These are phyloP conservation scores for Immersiella caudata DNA, from an alignment of 495 filamentous ascomycete species.

Conservation along the genomic window DNA sequence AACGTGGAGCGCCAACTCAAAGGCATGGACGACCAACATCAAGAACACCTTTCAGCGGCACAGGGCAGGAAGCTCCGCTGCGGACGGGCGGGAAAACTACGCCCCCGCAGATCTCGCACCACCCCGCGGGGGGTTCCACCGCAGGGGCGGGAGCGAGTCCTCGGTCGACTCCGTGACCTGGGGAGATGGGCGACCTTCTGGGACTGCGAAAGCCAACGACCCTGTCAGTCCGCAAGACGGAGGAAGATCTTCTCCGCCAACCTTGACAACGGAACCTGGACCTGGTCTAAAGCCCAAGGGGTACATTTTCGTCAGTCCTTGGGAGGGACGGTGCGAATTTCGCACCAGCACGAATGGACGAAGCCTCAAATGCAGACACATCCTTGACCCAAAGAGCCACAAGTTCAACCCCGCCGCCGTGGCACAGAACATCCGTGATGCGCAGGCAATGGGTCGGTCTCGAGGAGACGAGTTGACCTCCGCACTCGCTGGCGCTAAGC, in stretches of 20 bases:
- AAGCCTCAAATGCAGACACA: slow-evolving; percentile 76
- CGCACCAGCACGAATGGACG: slow-evolving; percentile 71
- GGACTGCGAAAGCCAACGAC: background rate
- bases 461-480: slow-evolving; percentile 32
- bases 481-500: slow-evolving; percentile 43
- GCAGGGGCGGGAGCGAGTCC: slow-evolving; percentile 38
- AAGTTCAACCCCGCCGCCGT: slow-evolving; percentile 46
- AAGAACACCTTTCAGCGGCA: slow-evolving; percentile 45
- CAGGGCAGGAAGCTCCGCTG: slow-evolving; percentile 26
- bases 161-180: slow-evolving; percentile 43
- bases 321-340: slow-evolving; percentile 85
- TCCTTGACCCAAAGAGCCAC: slow-evolving; percentile 47
- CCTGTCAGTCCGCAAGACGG: slow-evolving; percentile 15
- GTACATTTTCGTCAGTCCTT: slow-evolving; percentile 78
- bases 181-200: slow-evolving; percentile 8
- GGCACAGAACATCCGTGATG: slow-evolving; percentile 40
- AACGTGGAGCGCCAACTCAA: slow-evolving; percentile 44
- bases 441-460: slow-evolving; percentile 35
- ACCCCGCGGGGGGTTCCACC: slow-evolving; percentile 29
- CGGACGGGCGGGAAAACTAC: slow-evolving; percentile 18
- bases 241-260: slow-evolving; percentile 14
- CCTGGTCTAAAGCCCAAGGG: slow-evolving; percentile 51
- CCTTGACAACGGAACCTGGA: slow-evolving; percentile 47
- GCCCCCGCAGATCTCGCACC: slow-evolving; percentile 26
- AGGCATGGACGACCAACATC: slow-evolving; percentile 44